A percentile compares a stretch with the other conserved stretches of the same genome.
These are phyloP conservation scores for Chlorociboria aeruginascens DNA, from an alignment of 495 filamentous ascomycete species.

Conservation along the genomic window DNA sequence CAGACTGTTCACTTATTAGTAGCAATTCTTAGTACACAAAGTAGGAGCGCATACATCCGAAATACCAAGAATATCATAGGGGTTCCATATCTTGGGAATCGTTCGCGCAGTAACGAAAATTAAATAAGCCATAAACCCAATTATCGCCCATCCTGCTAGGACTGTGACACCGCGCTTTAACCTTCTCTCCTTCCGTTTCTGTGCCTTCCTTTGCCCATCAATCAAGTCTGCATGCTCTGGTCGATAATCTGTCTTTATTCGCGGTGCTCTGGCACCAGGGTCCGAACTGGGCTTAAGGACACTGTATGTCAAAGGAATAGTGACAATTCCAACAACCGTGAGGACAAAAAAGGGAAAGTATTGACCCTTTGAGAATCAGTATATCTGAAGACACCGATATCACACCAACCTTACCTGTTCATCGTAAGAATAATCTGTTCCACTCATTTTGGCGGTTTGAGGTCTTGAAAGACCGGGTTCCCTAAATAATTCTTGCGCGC, in stretches of 20 bases:
- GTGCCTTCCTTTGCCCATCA: constrained; percentile 71
- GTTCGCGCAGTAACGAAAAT: constrained; percentile 69
- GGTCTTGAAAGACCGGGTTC: constrained; percentile 9
- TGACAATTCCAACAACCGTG: constrained; percentile 77
- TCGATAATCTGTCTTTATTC: constrained; percentile 56
- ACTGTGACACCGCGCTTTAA: constrained; percentile 76
- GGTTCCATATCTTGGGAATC: constrained; percentile 77
- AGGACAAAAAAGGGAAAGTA: constrained; percentile 99
- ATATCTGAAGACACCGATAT: too few relatives aligned
- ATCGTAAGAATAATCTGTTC: constrained; percentile 90
- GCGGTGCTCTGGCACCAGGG: constrained; percentile 37
- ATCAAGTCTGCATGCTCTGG: constrained; percentile 76
- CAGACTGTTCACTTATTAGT: constrained; percentile 38
- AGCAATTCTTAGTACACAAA: constrained; percentile 9
- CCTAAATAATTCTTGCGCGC: constrained; percentile 7
- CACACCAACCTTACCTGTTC: constrained; percentile 48
- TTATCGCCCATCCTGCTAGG: constrained; percentile 64
- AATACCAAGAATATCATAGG: constrained; percentile 84
- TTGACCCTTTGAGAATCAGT: constrained; percentile 51
- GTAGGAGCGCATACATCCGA: constrained; percentile 48
- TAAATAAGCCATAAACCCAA: constrained; percentile 87
- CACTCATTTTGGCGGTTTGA: constrained; percentile 18
- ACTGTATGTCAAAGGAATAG: constrained; percentile 81
- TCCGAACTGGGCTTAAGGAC: constrained; percentile 68
- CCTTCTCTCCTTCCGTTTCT: constrained; percentile 80